Evolutionary conservation across 768 basidiomycete species (phyloP), one percentile per base, ranked within the genome.

Genomic region (Hygrocybe coccinea): DNA sequence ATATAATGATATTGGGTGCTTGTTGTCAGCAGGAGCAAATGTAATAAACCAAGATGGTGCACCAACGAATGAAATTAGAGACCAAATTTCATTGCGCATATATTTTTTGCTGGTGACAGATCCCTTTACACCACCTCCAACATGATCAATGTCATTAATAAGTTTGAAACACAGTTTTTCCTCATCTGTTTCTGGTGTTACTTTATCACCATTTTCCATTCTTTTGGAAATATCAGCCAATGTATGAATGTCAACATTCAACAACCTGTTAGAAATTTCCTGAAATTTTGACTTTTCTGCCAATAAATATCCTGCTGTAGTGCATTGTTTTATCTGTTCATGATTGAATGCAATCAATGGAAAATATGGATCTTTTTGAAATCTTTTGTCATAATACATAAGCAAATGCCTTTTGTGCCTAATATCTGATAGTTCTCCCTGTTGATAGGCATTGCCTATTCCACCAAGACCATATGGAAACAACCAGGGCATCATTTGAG

Each of bases 391-490:
- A 58, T 62, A 58, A 38, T 69, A 70, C 69, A 71, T 67, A 29
- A 29, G 29, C 29, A 29, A 29, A 29, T 29, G 29, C 8, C 29
- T 29, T 29, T 69, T 69, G 53, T 73, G 71, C 5, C 15, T 55
- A 14, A 33, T 45, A 29, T 60, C 58, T 29, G 64, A 60, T 46
- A 60, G 9, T 52, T 35, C 10, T 19, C 34, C 19, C 11, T 34
- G 29, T 8, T 29, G 33, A 8, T 22, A 24, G 41, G 55, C 22
- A 9, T 53, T 29, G 10, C 68, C 68, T n/a, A 70, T 60, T 3
- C 67, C 61, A n/a, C 71, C 71, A 11, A 60, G 22, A 0, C 76
- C 74, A 64, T 75, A 76, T 5, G 71, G 74, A 66, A 71, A 78
- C 1, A 77, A 49, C 68, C 69, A 71, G 1, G 67, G 71, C 59